phyloP scores from a whole-genome alignment of 2,329 filamentous ascomycete genomes.

The Talaromyces pinophilus region DNA sequence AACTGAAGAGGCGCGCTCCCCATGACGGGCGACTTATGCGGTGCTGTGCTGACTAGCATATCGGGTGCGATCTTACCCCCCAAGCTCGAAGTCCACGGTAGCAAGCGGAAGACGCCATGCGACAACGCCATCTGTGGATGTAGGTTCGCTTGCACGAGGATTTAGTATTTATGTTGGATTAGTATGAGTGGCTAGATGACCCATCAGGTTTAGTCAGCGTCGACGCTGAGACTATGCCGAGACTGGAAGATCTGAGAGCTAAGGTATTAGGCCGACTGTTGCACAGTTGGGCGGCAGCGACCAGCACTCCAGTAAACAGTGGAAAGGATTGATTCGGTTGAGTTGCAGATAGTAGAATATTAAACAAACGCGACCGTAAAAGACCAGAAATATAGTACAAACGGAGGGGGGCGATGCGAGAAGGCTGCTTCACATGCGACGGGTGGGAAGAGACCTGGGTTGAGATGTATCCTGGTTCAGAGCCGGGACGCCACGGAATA shows the following conservation, averaged over 20 bases:
- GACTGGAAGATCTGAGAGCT: neutral
- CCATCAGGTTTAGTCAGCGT: constrained; percentile 22
- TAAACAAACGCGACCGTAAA: constrained; percentile 2
- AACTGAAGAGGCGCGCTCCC: constrained; percentile 43
- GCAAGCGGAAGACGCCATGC: constrained; percentile 53
- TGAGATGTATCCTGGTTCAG: constrained; percentile 3
- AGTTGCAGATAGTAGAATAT: constrained; percentile 1
- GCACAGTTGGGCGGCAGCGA: constrained; percentile 7
- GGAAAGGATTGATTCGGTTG: constrained; percentile 4
- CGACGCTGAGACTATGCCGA: constrained; percentile 5
- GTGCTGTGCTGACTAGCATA: constrained; percentile 43
- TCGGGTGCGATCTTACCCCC: constrained; percentile 50
- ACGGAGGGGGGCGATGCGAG: neutral
- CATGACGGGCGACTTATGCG: constrained; percentile 35
- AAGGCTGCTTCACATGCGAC: constrained; percentile 14
- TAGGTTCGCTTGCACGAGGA: neutral
- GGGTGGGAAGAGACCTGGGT: neutral
- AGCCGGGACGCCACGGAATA: constrained; percentile 14
- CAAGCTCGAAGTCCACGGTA: constrained; percentile 49
- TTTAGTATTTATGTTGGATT: constrained; percentile 10
- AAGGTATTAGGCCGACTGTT: constrained; percentile 3
- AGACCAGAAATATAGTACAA: constrained; percentile 14
- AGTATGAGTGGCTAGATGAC: constrained; percentile 11
- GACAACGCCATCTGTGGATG: constrained; percentile 29
- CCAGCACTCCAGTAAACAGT: constrained; percentile 16